Evolutionary conservation across 1,139 yeast genomes (phyloP), one percentile per base, ranked within the genome.

Genomic region (Candida glucosophila): DNA sequence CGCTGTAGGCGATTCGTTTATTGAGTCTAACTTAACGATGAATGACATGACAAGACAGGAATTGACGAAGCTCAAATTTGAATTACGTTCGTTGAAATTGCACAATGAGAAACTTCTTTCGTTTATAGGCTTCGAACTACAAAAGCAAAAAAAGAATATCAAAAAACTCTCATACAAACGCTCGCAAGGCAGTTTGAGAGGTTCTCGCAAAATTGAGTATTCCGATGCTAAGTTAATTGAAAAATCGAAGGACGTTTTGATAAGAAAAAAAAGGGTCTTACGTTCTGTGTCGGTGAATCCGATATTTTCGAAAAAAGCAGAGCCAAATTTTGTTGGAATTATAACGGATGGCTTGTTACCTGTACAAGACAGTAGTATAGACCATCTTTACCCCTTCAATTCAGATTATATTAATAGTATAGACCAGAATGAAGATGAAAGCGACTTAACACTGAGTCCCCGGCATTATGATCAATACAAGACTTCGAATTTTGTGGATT

Each of bases 41-140:
- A 45, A 51, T 40, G 66, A 61, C 25, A 52, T 56, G 34, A 60
- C 69, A 17, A 52, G 59, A 24, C 73, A 70, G 41, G 76, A 71
- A 34, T 54, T 69, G 32, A 66, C 62, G 45, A 67, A 64, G 39
- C 52, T 70, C 35, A 62, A 63, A 37, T 72, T 72, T 44, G 76
- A 71, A 43, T 50, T 71, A 26, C 72, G 65, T 41, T 68, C 75
- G 8, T 50, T 72, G 32, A 61, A 64, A 36, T 45, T 71, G 28
- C 77, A 72, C 39, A 70, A 70, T 42, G 77, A 72, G 32, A 71
- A 72, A 41, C 52, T 72, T 19, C 49, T 69, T 29, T 67, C 75
- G 14, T 72, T 69, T 39, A 72, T 72, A 43, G 77, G 77, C 15
- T 72, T 69, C 38, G 68, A 70, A 35, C 48, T 69, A 29, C 77